Percentiles rank a stretch among this genome's conserved stretches.
phyloP scores from a whole-genome alignment of 352 stramenopile genomes.

The Pythium monospermum region DNA sequence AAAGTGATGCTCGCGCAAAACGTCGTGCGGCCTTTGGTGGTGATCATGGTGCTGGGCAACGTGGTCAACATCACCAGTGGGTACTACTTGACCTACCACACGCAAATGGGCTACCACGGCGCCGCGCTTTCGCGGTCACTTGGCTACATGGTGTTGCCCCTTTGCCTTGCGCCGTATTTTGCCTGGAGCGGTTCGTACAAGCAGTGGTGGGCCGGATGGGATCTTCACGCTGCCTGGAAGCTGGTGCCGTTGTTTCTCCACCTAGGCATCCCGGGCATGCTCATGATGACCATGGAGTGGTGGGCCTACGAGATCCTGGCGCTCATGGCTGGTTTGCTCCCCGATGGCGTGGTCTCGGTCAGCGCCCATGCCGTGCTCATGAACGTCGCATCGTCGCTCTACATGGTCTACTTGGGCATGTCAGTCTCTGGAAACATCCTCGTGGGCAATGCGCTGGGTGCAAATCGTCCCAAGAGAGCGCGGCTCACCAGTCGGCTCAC shows the following conservation, averaged over 20 bases:
- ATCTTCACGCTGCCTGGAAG: constrained; percentile 31
- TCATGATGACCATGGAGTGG: constrained; percentile 76
- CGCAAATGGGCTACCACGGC: constrained; percentile 61
- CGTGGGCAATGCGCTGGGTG: constrained; percentile 77
- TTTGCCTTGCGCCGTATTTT: constrained; percentile 56
- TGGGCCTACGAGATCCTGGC: constrained; percentile 74
- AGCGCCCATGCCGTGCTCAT: constrained; percentile 71
- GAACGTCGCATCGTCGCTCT: constrained; percentile 58
- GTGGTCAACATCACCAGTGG: constrained; percentile 59
- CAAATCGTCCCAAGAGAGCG: constrained; percentile 62
- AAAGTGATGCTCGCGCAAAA: constrained; percentile 74
- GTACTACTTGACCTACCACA: constrained; percentile 72
- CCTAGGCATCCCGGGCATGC: constrained; percentile 40
- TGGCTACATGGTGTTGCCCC: constrained; percentile 45
- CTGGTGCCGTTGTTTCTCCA: constrained; percentile 47
- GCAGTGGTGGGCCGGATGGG: constrained; percentile 45
- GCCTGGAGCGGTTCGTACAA: constrained; percentile 25
- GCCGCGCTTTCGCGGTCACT: constrained; percentile 59
- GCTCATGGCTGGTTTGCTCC: constrained; percentile 60
- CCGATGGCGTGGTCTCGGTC: constrained; percentile 63
- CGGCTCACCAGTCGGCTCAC: constrained; percentile 47
- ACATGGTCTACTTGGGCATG: constrained; percentile 69
- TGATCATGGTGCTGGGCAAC: constrained; percentile 47
- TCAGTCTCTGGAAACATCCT: constrained; percentile 66
- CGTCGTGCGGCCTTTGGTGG: constrained; percentile 56